These are phyloP conservation scores for Gossypioides kirkii DNA, from an alignment of 345 rosid genomes.

Conservation along the genomic window DNA sequence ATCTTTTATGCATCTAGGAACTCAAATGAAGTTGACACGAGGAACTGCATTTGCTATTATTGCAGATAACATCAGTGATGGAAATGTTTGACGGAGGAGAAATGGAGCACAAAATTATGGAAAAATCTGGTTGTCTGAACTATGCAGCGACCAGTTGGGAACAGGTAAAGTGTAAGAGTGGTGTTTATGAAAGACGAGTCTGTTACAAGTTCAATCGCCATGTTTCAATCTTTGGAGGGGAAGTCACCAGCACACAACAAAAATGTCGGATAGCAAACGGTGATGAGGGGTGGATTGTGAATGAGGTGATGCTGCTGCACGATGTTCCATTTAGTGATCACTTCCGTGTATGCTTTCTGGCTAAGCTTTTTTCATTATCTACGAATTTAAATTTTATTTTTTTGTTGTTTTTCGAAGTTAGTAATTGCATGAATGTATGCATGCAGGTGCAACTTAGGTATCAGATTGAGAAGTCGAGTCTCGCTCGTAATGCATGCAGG, in stretches of 20 bases:
- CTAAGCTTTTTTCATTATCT: not conserved
- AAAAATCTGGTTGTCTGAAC: conserved; percentile 63
- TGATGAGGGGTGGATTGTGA: conserved; percentile 57
- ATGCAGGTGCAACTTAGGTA: conserved; percentile 58
- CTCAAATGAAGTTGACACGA: not conserved
- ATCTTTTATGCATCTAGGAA: not conserved
- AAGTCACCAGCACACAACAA: conserved; percentile 64
- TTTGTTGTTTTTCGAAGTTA: no score
- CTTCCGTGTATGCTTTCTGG: conserved; percentile 40
- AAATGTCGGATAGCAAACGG: conserved; percentile 37
- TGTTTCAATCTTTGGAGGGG: conserved; percentile 78
- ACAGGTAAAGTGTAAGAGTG: conserved; percentile 27
- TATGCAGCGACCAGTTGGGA: conserved; percentile 63
- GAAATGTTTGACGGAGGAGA: conserved; percentile 66
- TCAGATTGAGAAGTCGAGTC: conserved; percentile 41
- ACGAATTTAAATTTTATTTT: not conserved
- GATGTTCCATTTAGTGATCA: conserved; percentile 64
- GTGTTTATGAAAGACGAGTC: conserved; percentile 44
- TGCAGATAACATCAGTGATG: conserved; percentile 59
- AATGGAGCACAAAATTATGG: conserved; percentile 67
- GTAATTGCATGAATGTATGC: not conserved
- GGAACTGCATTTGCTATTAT: not conserved
- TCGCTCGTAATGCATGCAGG: conserved; percentile 46
- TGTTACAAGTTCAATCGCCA: conserved; percentile 57
- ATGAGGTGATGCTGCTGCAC: conserved; percentile 60